Conservation (phyloP, 768 basidiomycete species). For the Daedaleopsis sinensis region DNA sequence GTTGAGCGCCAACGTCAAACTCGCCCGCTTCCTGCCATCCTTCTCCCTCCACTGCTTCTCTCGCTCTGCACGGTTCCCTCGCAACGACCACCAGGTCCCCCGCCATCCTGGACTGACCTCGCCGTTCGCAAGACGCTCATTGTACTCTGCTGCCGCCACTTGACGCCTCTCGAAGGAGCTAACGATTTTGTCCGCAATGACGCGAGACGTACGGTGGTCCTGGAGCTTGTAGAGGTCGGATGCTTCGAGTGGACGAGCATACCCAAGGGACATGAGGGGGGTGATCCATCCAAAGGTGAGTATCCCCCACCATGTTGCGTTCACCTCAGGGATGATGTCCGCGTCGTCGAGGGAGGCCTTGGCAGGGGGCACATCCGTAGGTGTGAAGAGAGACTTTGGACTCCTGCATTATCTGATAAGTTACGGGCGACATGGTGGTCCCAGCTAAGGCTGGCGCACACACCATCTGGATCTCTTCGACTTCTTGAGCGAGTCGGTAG, state of each 20-base stretch:
- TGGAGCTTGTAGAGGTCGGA: slow-evolving; percentile 82
- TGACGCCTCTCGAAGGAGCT: slow-evolving; percentile 63
- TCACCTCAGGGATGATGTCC: slow-evolving; percentile 62
- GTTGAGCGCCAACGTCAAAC: slow-evolving; percentile 70
- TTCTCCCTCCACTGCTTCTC: slow-evolving; percentile 68
- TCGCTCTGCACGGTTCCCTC: slow-evolving; percentile 51
- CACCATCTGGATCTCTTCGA: slow-evolving; percentile 13
- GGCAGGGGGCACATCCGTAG: slow-evolving; percentile 41
- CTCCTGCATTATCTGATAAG: slow-evolving; percentile 1
- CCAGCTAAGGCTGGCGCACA: neutral
- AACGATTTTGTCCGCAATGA: slow-evolving; percentile 64
- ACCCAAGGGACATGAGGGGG: slow-evolving; percentile 71
- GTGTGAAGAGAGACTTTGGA: slow-evolving; percentile 26
- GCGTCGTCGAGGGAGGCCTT: slow-evolving; percentile 62
- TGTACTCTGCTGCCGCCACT: slow-evolving; percentile 67
- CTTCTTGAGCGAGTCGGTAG: slow-evolving; percentile 5
- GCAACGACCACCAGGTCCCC: slow-evolving; percentile 61
- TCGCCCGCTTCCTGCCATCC: slow-evolving; percentile 64
- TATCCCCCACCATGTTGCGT: slow-evolving; percentile 58
- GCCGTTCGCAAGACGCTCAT: slow-evolving; percentile 65
- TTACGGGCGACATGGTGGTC: neutral
- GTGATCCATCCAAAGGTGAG: slow-evolving; percentile 80
- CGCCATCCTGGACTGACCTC: slow-evolving; percentile 56
- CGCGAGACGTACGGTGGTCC: slow-evolving; percentile 56
- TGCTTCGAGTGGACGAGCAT: slow-evolving; percentile 78